Evolutionary conservation across 83 land plant species (phyloP).

Genomic region (Picea abies): DNA sequence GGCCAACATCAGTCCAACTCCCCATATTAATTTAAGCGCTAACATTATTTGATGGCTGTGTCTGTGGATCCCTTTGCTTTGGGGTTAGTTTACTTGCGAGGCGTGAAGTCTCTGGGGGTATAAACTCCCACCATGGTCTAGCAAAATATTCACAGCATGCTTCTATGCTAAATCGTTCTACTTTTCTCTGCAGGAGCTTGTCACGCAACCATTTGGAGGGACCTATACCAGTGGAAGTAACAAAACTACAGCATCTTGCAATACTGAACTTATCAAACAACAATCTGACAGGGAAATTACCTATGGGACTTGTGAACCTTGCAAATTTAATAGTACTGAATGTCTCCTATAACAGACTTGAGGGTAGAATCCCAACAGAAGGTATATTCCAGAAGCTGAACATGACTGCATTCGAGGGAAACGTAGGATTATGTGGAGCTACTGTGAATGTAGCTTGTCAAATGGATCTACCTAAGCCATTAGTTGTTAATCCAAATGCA

Average conservation of each 20-base stretch:
- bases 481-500: slow-evolving; percentile 84
- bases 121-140: neutral
- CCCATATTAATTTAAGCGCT: too few relatives aligned
- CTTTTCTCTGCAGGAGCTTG: slow-evolving; percentile 65
- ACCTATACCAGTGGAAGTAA: slow-evolving; percentile 57
- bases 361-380: slow-evolving; percentile 71
- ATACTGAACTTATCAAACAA: slow-evolving; percentile 76
- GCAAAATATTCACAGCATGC: neutral
- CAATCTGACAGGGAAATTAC: slow-evolving; percentile 72
- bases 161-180: neutral
- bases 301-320: slow-evolving; percentile 60
- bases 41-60: too few relatives aligned
- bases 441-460: slow-evolving; percentile 63
- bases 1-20: too few relatives aligned
- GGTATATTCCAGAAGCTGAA: slow-evolving; percentile 60
- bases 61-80: neutral
- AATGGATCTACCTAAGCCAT: slow-evolving; percentile 73
- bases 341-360: slow-evolving; percentile 72
- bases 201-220: slow-evolving; percentile 68
- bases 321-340: slow-evolving; percentile 64
- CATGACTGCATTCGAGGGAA: slow-evolving; percentile 64
- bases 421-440: slow-evolving; percentile 72
- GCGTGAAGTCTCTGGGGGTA: too few relatives aligned
- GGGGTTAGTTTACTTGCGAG: neutral
- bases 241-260: slow-evolving; percentile 57